Evolutionary conservation across 176 grass and related monocot species (phyloP).

Genomic region (Musa troglodytarum): DNA sequence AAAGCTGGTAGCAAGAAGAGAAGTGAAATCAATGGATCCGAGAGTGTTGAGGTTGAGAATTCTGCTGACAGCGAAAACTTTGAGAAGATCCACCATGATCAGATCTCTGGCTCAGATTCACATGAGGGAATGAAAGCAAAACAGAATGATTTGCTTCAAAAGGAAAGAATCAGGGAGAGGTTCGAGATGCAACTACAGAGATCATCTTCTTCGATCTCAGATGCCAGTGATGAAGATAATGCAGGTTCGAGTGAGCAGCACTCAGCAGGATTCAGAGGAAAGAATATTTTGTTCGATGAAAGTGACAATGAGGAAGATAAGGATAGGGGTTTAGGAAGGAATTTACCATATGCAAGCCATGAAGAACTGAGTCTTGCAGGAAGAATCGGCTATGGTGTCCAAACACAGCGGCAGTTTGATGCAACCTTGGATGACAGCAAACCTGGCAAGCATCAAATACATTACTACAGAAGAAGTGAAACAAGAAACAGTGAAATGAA

Average conservation of each 20-base stretch:
- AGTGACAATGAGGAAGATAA: neutral
- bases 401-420: neutral
- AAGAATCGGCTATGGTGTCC: neutral
- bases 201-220: conserved; percentile 9
- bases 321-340: neutral
- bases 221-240: neutral
- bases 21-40: too few relatives aligned
- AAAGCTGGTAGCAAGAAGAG: neutral
- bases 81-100: neutral
- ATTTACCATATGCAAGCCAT: neutral
- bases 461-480: neutral
- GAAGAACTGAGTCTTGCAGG: neutral
- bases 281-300: conserved; percentile 4
- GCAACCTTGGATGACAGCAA: neutral
- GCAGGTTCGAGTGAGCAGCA: neutral
- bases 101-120: neutral
- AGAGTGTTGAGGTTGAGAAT: neutral
- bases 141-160: neutral
- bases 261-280: neutral
- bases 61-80: neutral
- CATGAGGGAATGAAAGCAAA: neutral
- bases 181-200: neutral
- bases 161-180: neutral
- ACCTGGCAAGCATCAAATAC: neutral
- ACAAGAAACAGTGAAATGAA: neutral